A percentile compares a stretch with the other conserved stretches of the same genome.
Evolutionary conservation across 345 rosid genomes (phyloP).

Genomic region (Heritiera fomes): DNA sequence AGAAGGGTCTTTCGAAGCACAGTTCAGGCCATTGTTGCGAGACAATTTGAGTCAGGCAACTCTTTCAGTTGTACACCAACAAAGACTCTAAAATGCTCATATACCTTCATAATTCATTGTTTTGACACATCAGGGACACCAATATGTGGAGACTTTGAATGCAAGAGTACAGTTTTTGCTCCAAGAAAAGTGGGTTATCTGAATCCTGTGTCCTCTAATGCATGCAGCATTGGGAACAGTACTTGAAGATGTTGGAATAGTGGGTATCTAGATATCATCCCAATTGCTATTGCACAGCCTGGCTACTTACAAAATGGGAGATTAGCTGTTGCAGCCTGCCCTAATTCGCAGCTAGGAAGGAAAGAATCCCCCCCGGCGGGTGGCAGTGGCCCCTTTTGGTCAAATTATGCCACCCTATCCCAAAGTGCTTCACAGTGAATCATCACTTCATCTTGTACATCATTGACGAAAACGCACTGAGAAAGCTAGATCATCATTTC

Average conservation of each 20-base stretch:
- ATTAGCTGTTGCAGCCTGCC: slow-evolving; percentile 7
- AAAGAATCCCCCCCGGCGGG: too few relatives aligned
- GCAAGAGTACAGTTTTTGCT: background rate
- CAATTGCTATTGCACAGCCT: background rate
- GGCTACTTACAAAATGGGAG: background rate
- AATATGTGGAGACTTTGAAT: background rate
- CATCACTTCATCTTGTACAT: background rate
- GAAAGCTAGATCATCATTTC: background rate
- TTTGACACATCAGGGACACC: background rate
- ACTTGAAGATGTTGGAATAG: background rate
- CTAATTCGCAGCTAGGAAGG: background rate
- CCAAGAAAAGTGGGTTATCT: background rate
- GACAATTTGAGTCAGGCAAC: background rate
- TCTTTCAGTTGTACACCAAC: background rate
- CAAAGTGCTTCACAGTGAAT: slow-evolving; percentile 18
- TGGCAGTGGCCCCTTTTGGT: background rate
- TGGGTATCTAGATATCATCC: background rate
- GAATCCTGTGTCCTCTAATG: background rate
- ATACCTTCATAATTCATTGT: background rate
- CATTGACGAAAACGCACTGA: background rate
- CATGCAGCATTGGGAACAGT: background rate
- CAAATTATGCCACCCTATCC: slow-evolving; percentile 1
- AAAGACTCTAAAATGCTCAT: background rate
- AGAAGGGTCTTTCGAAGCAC: background rate
- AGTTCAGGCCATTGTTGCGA: slow-evolving; percentile 1